Conservation (phyloP, 495 filamentous ascomycete species). For the Oleoguttula mirabilis region DNA sequence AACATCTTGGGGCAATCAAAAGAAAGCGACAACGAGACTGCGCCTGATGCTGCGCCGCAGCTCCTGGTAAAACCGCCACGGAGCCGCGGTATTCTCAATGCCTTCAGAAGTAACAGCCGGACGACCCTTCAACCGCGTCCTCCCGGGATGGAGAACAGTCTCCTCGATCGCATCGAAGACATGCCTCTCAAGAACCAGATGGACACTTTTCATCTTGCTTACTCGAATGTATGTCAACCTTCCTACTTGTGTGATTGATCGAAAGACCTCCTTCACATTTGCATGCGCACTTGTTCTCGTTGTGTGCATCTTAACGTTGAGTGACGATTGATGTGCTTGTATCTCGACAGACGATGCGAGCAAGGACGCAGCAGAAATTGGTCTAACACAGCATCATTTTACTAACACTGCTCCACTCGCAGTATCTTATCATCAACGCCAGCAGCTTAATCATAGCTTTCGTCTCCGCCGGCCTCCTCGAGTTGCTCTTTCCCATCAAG, state of each 20-base stretch:
- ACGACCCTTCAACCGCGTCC: constrained; percentile 18
- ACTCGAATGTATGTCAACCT: constrained; percentile 35
- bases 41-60: background rate
- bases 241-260: background rate
- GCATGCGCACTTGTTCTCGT: background rate
- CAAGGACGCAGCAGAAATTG: too few relatives aligned
- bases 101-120: constrained; percentile 24
- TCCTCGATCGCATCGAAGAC: constrained; percentile 31
- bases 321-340: too few relatives aligned
- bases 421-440: constrained; percentile 33
- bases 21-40: constrained; percentile 18
- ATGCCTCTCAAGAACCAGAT: constrained; percentile 34
- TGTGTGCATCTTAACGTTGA: too few relatives aligned
- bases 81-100: constrained; percentile 25
- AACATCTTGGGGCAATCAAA: constrained; percentile 33
- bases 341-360: background rate
- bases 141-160: constrained; percentile 31
- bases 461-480: constrained; percentile 22
- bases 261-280: background rate
- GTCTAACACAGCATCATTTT: background rate
- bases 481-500: constrained; percentile 34
- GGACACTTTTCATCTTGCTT: constrained; percentile 35
- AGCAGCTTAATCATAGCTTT: constrained; percentile 19
- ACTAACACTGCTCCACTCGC: background rate
- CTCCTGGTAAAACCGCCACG: constrained; percentile 8